These are phyloP conservation scores for Calonectria ilicicola DNA, from an alignment of 2,329 filamentous ascomycete species.

Conservation along the genomic window DNA sequence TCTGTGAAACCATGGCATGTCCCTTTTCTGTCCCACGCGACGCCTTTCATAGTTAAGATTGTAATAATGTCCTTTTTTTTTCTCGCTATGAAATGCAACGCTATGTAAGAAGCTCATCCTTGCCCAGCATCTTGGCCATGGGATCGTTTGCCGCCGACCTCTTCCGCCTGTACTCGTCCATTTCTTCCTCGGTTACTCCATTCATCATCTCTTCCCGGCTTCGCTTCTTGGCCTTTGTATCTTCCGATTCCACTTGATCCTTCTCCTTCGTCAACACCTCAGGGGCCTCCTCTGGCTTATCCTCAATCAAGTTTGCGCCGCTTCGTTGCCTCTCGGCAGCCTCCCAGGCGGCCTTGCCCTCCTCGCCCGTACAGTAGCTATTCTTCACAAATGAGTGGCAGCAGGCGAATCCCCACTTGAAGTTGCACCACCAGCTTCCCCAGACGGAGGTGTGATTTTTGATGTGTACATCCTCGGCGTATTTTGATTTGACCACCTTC, in stretches of 20 bases:
- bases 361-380: conserved; percentile 95
- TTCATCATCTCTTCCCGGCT: conserved; percentile 83
- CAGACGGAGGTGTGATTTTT: conserved; percentile 95
- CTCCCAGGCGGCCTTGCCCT: conserved; percentile 84
- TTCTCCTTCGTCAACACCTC: conserved; percentile 38
- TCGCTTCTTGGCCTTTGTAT: conserved; percentile 70
- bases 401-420: conserved; percentile 95
- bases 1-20: conserved; percentile 15
- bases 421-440: conserved; percentile 98
- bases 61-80: background rate
- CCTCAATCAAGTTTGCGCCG: conserved; percentile 56
- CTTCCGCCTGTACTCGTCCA: conserved; percentile 87
- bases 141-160: conserved; percentile 82
- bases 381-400: conserved; percentile 96
- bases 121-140: conserved; percentile 85
- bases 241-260: conserved; percentile 48
- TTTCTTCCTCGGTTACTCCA: conserved; percentile 83
- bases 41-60: background rate
- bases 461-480: conserved; percentile 85
- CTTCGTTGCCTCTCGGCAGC: conserved; percentile 74
- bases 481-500: conserved; percentile 86
- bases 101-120: conserved; percentile 65
- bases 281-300: conserved; percentile 43
- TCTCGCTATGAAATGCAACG: background rate
- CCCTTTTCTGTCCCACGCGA: background rate